Evolutionary conservation across 805 yeast species (phyloP).

Genomic region (Starmera amethionina): DNA sequence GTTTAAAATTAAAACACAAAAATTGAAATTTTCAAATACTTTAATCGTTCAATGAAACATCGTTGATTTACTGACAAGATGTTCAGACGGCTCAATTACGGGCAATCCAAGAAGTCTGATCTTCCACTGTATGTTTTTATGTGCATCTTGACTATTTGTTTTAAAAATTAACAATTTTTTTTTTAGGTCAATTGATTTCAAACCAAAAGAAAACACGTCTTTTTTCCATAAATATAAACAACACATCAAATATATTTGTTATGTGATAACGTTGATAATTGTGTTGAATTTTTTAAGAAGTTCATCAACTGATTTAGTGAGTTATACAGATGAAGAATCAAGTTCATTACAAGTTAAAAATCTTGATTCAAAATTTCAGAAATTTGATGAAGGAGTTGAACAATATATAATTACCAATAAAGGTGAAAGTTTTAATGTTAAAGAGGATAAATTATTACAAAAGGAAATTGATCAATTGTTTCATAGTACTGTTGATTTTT

Average conservation of each 20-base stretch:
- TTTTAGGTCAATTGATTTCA: not conserved
- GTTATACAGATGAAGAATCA: constrained; percentile 1
- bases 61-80: not conserved
- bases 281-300: not conserved
- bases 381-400: constrained; percentile 29
- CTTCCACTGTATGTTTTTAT: constrained; percentile 1
- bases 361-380: constrained; percentile 23
- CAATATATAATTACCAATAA: constrained; percentile 24
- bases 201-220: not conserved
- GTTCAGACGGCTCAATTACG: not conserved
- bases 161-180: not conserved
- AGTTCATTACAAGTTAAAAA: constrained; percentile 19
- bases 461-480: constrained; percentile 28
- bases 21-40: no score
- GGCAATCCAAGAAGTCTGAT: constrained; percentile 1
- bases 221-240: not conserved
- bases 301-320: not conserved
- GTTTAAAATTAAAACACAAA: no score
- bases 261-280: not conserved
- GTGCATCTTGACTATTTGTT: not conserved
- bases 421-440: constrained; percentile 22
- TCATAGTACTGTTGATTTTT: constrained; percentile 43
- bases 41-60: no score
- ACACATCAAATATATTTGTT: not conserved
- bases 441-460: constrained; percentile 12